Percentiles rank a stretch among this genome's conserved stretches.
These are phyloP conservation scores for Aspergillus coremiiformis DNA, from an alignment of 495 filamentous ascomycete species.

Conservation along the genomic window DNA sequence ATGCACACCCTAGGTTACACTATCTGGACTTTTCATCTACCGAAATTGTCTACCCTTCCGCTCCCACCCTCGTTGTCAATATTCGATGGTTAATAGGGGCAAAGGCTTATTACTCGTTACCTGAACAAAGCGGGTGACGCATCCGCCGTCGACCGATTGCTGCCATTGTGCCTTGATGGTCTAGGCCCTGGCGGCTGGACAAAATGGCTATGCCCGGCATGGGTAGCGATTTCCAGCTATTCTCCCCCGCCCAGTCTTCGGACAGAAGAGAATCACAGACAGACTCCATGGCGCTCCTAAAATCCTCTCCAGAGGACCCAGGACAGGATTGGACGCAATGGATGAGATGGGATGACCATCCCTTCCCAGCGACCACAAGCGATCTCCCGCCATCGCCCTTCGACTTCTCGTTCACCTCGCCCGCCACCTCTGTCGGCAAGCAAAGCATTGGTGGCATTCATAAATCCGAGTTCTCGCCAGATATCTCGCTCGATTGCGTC, in stretches of 20 bases:
- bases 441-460: slow-evolving; percentile 19
- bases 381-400: slow-evolving; percentile 21
- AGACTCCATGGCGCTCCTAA: slow-evolving; percentile 10
- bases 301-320: slow-evolving; percentile 21
- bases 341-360: slow-evolving; percentile 46
- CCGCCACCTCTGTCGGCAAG: slow-evolving; percentile 21
- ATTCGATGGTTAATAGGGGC: neutral
- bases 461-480: slow-evolving; percentile 24
- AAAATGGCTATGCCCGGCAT: slow-evolving; percentile 25
- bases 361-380: slow-evolving; percentile 20
- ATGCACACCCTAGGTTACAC: slow-evolving; percentile 3
- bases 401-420: slow-evolving; percentile 25
- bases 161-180: slow-evolving; percentile 11
- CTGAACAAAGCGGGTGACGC: neutral
- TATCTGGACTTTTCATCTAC: neutral
- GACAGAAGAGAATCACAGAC: slow-evolving; percentile 19
- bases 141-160: neutral
- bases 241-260: slow-evolving; percentile 24
- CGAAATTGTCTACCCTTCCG: neutral
- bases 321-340: slow-evolving; percentile 43
- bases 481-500: slow-evolving; percentile 28
- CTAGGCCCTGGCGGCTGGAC: slow-evolving; percentile 12
- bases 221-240: slow-evolving; percentile 38
- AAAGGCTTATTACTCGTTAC: neutral
- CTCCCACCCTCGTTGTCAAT: neutral